Percentiles rank a stretch among this genome's conserved stretches.
Conservation (phyloP, 306 rosid species). For the Medicago arabica region DNA sequence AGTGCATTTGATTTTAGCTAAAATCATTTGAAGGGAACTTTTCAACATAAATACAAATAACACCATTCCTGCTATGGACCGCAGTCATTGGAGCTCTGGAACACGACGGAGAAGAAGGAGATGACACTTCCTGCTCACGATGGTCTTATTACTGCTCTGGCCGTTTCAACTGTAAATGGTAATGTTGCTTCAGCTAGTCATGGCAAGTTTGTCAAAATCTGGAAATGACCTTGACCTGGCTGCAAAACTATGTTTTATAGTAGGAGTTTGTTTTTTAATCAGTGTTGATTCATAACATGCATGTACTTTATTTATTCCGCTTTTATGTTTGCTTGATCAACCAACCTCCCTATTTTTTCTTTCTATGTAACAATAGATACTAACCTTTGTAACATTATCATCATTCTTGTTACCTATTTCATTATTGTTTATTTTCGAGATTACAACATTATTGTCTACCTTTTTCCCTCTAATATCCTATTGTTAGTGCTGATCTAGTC, state of each 20-base stretch:
- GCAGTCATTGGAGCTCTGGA: conserved; percentile 98
- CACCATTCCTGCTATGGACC: background rate
- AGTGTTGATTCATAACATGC: conserved; percentile 41
- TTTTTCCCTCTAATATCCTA: background rate
- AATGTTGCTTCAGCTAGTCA: conserved; percentile 96
- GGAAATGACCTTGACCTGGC: conserved; percentile 59
- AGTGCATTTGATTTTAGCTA: too few species aligned
- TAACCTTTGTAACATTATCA: conserved; percentile 41
- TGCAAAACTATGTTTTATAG: conserved; percentile 24
- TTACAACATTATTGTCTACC: conserved; percentile 7
- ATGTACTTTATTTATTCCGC: conserved; percentile 36
- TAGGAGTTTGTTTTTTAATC: conserved; percentile 23
- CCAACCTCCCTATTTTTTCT: background rate
- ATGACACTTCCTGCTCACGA: conserved; percentile 91
- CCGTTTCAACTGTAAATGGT: conserved; percentile 79
- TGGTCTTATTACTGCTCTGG: conserved; percentile 80
- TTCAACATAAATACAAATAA: background rate
- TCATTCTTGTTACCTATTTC: conserved; percentile 7
- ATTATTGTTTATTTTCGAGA: background rate
- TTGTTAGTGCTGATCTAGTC: background rate
- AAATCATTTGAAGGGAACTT: too few species aligned
- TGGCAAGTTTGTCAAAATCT: conserved; percentile 83
- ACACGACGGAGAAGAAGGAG: conserved; percentile 86
- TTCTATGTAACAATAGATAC: conserved; percentile 40
- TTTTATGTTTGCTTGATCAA: background rate